Evolutionary conservation across 2,329 filamentous ascomycete genomes (phyloP), one percentile per base, ranked within the genome.

Genomic region (Dothistroma septosporum): DNA sequence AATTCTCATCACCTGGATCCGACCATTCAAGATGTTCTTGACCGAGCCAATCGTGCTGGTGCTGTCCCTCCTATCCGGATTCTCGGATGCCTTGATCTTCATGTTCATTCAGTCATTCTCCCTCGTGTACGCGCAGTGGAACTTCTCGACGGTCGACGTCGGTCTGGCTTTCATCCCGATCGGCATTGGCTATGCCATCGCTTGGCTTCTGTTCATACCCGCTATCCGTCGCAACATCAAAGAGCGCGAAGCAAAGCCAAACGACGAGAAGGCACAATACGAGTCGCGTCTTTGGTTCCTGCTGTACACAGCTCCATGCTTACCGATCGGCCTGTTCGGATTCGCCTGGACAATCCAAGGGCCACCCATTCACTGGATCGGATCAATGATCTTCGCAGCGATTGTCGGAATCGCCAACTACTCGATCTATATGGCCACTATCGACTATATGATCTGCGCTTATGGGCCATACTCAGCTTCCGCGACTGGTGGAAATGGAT

Each of bases 21-120:
- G 88, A 0, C 88, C 89, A 0, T 91, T 91, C 76, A 84, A 83
- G 70, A 91, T 91, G 88, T 90, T 91, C 76, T 68, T 90, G 48
- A 89, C 85, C 0, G 89, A 92, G 76, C 88, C 89, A 9, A 92
- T 91, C 60, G 88, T 91, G 9, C 78, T 90, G 16, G 83, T 83
- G 14, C 78, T 91, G 8, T 91, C 88, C 0, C 81, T 91, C 0
- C 85, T 91, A 2, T 88, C 85, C 3, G 88, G 88, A 46, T 91
- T 91, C 78, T 87, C 85, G 12, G 88, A 91, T 61, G 87, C 87
- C 10, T 82, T 91, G 6, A 90, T 91, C 74, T 91, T 91, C 79
- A 90, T 90, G 83, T 90, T 89, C 75, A 85, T 91, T 63, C 87
- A 91, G 72, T 89, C 86, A 0, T 91, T 90, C 68, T 74, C 78